A percentile compares a stretch with the other conserved stretches of the same genome.
Evolutionary conservation across 495 filamentous ascomycete genomes (phyloP).

Genomic region (Hyaloscypha bicolor): DNA sequence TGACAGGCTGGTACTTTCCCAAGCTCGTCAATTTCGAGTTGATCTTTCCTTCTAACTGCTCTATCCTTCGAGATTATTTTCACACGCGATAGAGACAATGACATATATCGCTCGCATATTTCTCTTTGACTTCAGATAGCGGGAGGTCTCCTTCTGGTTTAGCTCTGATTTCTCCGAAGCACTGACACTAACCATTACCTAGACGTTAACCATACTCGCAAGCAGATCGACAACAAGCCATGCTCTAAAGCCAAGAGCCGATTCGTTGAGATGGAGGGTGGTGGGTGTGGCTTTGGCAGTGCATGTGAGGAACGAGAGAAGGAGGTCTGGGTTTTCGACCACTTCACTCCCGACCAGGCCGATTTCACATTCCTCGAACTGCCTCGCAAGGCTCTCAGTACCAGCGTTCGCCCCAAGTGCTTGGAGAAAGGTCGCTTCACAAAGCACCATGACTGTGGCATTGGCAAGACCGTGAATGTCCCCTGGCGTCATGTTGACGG

Average conservation of each 20-base stretch:
- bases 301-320: background rate
- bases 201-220: conserved; percentile 10
- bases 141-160: too few species aligned
- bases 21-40: too few species aligned
- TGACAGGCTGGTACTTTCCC: too few species aligned
- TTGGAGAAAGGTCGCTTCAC: background rate
- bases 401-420: background rate
- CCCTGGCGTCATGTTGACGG: background rate
- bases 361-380: conserved; percentile 3
- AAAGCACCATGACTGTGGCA: background rate
- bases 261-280: background rate
- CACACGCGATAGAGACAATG: too few species aligned
- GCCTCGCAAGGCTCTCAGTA: background rate
- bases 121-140: too few species aligned
- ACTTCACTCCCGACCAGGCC: background rate
- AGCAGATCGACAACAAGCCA: conserved; percentile 12
- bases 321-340: background rate
- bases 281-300: background rate
- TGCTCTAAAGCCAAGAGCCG: conserved; percentile 5
- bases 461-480: background rate
- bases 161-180: background rate
- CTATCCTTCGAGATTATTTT: too few species aligned
- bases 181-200: background rate
- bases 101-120: too few species aligned
- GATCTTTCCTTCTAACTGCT: too few species aligned